Evolutionary conservation across 192 early-diverging fungal species (phyloP).

Genomic region (Entomortierella beljakovae): DNA sequence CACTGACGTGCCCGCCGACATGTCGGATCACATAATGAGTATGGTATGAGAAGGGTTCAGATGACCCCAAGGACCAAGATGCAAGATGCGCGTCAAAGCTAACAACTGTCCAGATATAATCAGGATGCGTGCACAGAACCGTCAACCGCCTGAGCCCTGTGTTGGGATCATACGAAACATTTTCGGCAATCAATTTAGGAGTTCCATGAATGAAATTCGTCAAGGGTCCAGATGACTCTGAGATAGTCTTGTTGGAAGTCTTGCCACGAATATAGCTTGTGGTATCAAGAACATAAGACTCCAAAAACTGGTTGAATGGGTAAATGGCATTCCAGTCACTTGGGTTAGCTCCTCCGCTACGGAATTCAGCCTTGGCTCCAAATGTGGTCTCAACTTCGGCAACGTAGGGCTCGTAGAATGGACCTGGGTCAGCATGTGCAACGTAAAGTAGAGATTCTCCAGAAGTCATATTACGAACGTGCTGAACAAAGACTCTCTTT

Average conservation of each 20-base stretch:
- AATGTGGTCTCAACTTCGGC: conserved; percentile 54
- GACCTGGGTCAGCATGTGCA: conserved; percentile 58
- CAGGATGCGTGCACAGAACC: conserved; percentile 16
- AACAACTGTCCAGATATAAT: conserved; percentile 29
- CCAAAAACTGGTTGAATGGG: conserved; percentile 69
- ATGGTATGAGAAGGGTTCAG: conserved; percentile 20
- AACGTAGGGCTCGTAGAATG: conserved; percentile 48
- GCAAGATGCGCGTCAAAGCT: conserved; percentile 19
- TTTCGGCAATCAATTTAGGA: conserved; percentile 18
- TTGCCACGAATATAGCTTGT: conserved; percentile 15
- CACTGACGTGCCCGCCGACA: conserved; percentile 58
- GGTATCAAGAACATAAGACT: conserved; percentile 51
- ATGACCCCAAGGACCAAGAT: conserved; percentile 24
- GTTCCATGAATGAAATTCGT: conserved; percentile 18
- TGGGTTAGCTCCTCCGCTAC: conserved; percentile 39
- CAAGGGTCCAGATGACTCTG: conserved; percentile 6
- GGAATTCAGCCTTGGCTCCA: conserved; percentile 38
- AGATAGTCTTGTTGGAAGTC: conserved; percentile 22
- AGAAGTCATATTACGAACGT: conserved; percentile 69
- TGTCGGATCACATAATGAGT: conserved; percentile 48
- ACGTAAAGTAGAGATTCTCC: conserved; percentile 63
- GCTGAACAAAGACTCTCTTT: conserved; percentile 67
- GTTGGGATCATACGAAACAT: conserved; percentile 16
- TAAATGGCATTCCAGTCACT: conserved; percentile 71
- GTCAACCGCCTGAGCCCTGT: conserved; percentile 18